phyloP scores from a whole-genome alignment of 148 eudicot genomes.

The Drosera capensis region DNA sequence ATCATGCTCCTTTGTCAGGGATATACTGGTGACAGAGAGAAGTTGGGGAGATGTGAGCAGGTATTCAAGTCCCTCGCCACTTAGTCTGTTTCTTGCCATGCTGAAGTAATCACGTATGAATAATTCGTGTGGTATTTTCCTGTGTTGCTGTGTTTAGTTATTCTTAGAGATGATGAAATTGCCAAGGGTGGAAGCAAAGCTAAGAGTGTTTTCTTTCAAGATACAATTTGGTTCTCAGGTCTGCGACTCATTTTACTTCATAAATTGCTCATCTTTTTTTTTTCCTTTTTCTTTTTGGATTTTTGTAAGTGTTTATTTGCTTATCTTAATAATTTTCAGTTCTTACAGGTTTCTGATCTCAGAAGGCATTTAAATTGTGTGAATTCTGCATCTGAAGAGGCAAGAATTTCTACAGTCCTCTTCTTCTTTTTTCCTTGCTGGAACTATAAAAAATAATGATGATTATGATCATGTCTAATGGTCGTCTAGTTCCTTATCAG shows the following conservation, averaged over 20 bases:
- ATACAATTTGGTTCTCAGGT: slow-evolving; percentile 87
- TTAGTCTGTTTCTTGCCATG: not conserved
- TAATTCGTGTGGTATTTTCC: not conserved
- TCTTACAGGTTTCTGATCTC: slow-evolving; percentile 60
- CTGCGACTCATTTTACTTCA: not conserved
- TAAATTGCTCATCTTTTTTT: too few species aligned
- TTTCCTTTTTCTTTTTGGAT: too few species aligned
- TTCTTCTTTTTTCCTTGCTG: slow-evolving; percentile 4
- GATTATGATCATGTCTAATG: not conserved
- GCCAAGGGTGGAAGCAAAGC: slow-evolving; percentile 87
- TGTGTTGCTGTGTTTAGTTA: slow-evolving; percentile 32
- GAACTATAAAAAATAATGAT: slow-evolving; percentile 5
- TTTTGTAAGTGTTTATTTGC: not conserved
- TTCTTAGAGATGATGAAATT: slow-evolving; percentile 93
- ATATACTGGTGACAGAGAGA: slow-evolving; percentile 70
- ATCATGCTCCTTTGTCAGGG: slow-evolving; percentile 18
- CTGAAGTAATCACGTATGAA: not conserved
- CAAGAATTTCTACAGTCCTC: slow-evolving; percentile 7
- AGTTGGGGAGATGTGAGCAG: slow-evolving; percentile 93
- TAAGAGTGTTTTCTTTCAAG: slow-evolving; percentile 80
- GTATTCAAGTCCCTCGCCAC: slow-evolving; percentile 16
- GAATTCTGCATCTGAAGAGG: slow-evolving; percentile 80
- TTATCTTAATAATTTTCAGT: slow-evolving; percentile 4
- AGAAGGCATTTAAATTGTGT: slow-evolving; percentile 58
- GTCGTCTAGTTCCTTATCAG: slow-evolving; percentile 19